Evolutionary conservation across 2,329 filamentous ascomycete genomes (phyloP), one percentile per base, ranked within the genome.

Genomic region (Botryotinia narcissicola): DNA sequence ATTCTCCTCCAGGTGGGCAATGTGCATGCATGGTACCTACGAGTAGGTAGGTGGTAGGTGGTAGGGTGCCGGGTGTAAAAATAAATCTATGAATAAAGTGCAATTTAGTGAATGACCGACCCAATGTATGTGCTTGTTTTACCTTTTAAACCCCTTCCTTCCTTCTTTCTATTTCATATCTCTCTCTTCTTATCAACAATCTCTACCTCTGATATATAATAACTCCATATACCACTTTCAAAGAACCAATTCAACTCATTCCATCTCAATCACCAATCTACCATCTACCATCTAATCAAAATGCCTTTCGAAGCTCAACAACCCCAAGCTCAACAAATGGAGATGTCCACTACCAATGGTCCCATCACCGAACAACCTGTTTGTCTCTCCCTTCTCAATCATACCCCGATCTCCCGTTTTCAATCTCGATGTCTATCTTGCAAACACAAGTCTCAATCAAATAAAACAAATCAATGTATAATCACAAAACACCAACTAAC

Each of bases 291-390:
- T 42, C 37, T 25, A 40, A n/a, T 72, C 62, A 72, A 61, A 40
- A 72, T 72, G 71, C 32, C 71, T 68, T 42, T 72, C 46, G 71
- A 72, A 72, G 29, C 62, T 32, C 71, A 72, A 69, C 71, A 72
- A 72, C 71, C 71, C 2, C 71, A 72, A 72, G 63, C 62, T 46
- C 71, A 72, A 25, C 71, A 72, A 60, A 72, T 72, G 71, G 71
- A 72, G 40, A 67, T 72, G 62, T 44, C 71, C 4, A 60, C 70
- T 35, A n/a, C 46, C 46, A 59, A 59, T 40, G 62, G 14, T 60
- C 62, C 71, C n/a, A 59, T 72, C 51, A 72, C 71, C 32, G 71
- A 72, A 32, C 71, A 72, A 69, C 71, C 71, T 46, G 71, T 72
- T 69, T n/a, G 71, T 72, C 61, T 37, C 22, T 69, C 6, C 62